These are phyloP conservation scores for Trametes cingulata DNA, from an alignment of 768 basidiomycete genomes.

Conservation along the genomic window DNA sequence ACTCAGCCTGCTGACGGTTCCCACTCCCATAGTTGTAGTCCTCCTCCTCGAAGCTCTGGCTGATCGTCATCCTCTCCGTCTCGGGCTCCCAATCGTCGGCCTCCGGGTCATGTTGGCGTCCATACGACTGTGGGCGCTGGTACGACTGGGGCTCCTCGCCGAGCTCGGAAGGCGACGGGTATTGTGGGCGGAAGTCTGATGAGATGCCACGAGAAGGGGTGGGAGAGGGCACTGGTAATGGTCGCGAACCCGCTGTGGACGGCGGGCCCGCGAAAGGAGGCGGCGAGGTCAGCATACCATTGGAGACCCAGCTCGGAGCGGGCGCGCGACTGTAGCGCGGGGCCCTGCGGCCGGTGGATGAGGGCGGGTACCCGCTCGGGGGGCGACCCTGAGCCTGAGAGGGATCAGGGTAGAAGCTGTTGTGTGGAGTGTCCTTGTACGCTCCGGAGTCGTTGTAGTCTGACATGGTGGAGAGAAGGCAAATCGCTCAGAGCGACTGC, in stretches of 20 bases:
- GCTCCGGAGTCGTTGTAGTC: slow-evolving; percentile 16
- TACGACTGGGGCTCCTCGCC: slow-evolving; percentile 2
- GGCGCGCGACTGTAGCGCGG: slow-evolving; percentile 18
- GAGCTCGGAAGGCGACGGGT: slow-evolving; percentile 8
- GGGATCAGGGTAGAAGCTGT: slow-evolving; percentile 14
- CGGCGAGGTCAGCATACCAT: slow-evolving; percentile 18
- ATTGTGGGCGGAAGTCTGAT: slow-evolving; percentile 7
- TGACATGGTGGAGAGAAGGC: slow-evolving; percentile 14
- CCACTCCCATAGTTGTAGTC: not conserved
- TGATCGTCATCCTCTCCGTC: slow-evolving; percentile 22
- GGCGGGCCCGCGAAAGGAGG: not conserved
- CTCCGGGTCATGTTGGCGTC: slow-evolving; percentile 2
- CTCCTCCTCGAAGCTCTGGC: slow-evolving; percentile 4
- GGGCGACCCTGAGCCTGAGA: slow-evolving; percentile 10
- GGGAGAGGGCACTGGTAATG: slow-evolving; percentile 11
- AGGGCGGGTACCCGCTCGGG: slow-evolving; percentile 4
- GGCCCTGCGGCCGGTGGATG: slow-evolving; percentile 1
- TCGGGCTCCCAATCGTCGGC: slow-evolving; percentile 13
- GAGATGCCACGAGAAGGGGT: slow-evolving; percentile 12
- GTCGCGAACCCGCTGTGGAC: slow-evolving; percentile 10
- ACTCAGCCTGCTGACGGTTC: not conserved
- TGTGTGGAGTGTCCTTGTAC: slow-evolving; percentile 9
- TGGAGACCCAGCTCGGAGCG: slow-evolving; percentile 18
- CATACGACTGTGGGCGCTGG: not conserved
- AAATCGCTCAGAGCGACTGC: slow-evolving; percentile 1